phyloP scores from a whole-genome alignment of 2,329 filamentous ascomycete genomes.

The Pseudocercospora vitis region DNA sequence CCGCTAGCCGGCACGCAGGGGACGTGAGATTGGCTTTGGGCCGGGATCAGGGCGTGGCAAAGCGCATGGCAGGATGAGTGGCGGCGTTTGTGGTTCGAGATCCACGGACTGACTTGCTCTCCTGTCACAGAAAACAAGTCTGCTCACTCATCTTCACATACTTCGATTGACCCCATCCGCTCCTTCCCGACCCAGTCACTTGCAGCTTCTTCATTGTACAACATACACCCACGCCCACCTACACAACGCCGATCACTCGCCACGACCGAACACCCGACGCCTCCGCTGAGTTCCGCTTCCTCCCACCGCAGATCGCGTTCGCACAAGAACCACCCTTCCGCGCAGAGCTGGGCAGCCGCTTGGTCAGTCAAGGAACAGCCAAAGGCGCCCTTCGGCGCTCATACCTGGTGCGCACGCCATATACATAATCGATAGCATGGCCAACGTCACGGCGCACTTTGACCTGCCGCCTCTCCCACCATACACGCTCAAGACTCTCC shows the following conservation, averaged over 20 bases:
- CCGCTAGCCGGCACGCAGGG: slow-evolving; percentile 1
- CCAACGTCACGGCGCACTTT: slow-evolving; percentile 50
- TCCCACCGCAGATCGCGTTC: slow-evolving; percentile 13
- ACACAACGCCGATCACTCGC: background rate
- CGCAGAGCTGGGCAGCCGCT: background rate
- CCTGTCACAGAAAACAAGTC: background rate
- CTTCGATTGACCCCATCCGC: slow-evolving; percentile 18
- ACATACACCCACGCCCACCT: background rate
- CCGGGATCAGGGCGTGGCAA: background rate
- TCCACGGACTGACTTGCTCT: background rate
- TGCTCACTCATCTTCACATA: too few relatives aligned
- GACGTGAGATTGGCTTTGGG: background rate
- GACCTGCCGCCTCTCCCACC: slow-evolving; percentile 80
- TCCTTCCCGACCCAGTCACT: slow-evolving; percentile 16
- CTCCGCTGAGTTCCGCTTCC: slow-evolving; percentile 10
- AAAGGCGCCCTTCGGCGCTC: slow-evolving; percentile 16
- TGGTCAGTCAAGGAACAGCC: too few relatives aligned
- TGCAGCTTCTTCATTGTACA: background rate
- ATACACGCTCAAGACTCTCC: slow-evolving; percentile 71
- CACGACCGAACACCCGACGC: background rate
- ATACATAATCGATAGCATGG: slow-evolving; percentile 29
- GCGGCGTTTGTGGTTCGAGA: slow-evolving; percentile 7
- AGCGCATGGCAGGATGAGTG: slow-evolving; percentile 2
- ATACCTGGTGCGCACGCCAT: slow-evolving; percentile 1
- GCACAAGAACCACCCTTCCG: background rate